Conservation (phyloP, 2,329 filamentous ascomycete species). For the Colletotrichum aenigma region DNA sequence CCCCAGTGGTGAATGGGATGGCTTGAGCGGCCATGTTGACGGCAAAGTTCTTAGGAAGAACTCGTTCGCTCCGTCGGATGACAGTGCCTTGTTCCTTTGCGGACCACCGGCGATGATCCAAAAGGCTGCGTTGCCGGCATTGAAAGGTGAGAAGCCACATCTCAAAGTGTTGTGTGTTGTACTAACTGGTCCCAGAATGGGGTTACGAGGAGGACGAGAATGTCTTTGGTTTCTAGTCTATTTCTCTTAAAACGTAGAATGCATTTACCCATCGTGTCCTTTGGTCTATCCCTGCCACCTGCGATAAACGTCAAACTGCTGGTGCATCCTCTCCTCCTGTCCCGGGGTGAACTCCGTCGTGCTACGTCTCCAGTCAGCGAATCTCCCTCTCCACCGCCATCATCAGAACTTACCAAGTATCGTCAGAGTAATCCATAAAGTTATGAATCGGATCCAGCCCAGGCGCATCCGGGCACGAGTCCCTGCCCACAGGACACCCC, state of each 20-base stretch:
- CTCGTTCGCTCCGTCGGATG: constrained; percentile 44
- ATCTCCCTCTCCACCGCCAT: fast-evolving
- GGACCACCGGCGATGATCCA: constrained; percentile 55
- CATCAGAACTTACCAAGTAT: constrained; percentile 24
- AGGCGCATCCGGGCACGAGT: constrained; percentile 34
- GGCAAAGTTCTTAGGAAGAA: constrained; percentile 41
- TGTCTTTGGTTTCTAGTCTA: constrained; percentile 44
- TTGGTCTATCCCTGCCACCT: background rate
- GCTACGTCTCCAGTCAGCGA: background rate
- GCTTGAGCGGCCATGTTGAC: constrained; percentile 47
- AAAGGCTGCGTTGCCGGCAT: constrained; percentile 52
- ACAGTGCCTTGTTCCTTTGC: constrained; percentile 50
- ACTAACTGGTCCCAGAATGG: constrained; percentile 29
- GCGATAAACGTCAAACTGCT: background rate
- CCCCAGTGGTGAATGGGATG: constrained; percentile 47
- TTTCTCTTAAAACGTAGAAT: background rate
- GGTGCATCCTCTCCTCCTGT: constrained; percentile 15
- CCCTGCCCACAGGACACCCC: constrained; percentile 40
- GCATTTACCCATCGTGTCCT: fast-evolving
- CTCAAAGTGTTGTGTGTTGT: background rate
- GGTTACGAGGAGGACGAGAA: constrained; percentile 49
- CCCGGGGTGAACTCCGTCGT: constrained; percentile 15
- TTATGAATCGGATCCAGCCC: constrained; percentile 41
- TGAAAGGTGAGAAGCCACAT: constrained; percentile 32
- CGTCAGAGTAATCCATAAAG: constrained; percentile 45